Base-by-base conservation (phyloP, 2,329 filamentous ascomycete species). In the Fusarium anguioides region DNA sequence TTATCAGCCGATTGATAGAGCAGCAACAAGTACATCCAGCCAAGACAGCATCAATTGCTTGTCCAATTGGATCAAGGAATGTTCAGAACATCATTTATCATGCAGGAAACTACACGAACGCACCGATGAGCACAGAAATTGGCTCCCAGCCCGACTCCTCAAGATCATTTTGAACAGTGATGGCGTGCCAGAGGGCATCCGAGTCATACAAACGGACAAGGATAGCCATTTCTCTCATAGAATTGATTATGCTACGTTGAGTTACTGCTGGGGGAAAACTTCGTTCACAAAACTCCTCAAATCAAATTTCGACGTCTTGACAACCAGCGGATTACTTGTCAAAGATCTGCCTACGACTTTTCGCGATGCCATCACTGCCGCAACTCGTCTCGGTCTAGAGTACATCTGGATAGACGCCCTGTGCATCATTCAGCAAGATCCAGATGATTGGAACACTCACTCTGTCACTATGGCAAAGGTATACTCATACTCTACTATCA, bases 361-460 rank as follows among this genome's bases (percentile, higher is more conserved):
- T 15, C 50, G 39, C 6, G 39, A 58, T 18, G 54, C 54, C 4
- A 40, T 58, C 3, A 17, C 12, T 10, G 15, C 23, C 2, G 18
- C 49, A 3, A 23, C 6, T 3, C 26, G 21, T 2, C 49, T 58
- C 6, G 39, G 49, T 6, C 5, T 55, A 1, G 24, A 56, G 10
- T 40, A 55, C 3, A 47, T 58, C 4, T 58, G 40, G 50, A 58
- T 58, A n/a, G 50, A 56, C 12, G 50, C 50, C 2, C 50, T 58
- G 1, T 56, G 55, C 6, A 58, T 58, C 2, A 47, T 58, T 6
- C 40, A 58, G n/a, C 40, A 14, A 0, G 50, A 58, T 5, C n/a
- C 15, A 5, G 21, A 56, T 29, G 55, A 58, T 20, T 56, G 55
- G 50, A 8, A 7, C 1, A 1, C 21, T 1, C 40, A 58, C 3